phyloP scores from a whole-genome alignment of 2,329 filamentous ascomycete genomes.

The Helminthosporium solani region DNA sequence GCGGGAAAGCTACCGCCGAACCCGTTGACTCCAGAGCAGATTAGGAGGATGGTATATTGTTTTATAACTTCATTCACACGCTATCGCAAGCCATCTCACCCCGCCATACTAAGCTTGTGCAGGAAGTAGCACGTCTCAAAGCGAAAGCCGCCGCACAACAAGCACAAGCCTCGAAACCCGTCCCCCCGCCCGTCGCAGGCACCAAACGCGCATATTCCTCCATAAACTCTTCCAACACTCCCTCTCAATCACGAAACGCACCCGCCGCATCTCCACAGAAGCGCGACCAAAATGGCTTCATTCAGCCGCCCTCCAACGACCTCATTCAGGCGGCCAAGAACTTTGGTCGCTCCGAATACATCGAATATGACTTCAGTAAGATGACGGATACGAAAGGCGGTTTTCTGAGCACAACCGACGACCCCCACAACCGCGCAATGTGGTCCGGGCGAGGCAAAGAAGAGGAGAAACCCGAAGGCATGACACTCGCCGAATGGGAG shows the following conservation, averaged over 20 bases:
- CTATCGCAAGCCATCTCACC: background rate
- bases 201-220: conserved; percentile 72
- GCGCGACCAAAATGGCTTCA: conserved; percentile 40
- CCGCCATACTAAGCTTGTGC: conserved; percentile 1
- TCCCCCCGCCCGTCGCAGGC: conserved; percentile 46
- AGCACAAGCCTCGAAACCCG: conserved; percentile 23
- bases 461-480: conserved; percentile 75
- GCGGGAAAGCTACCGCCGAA: conserved; percentile 46
- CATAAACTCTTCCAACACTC: conserved; percentile 58
- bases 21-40: conserved; percentile 61
- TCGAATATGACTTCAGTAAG: conserved; percentile 96
- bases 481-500: conserved; percentile 93
- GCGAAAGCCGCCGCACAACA: conserved; percentile 76
- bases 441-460: conserved; percentile 43
- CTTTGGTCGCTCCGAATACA: conserved; percentile 75
- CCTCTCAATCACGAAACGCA: conserved; percentile 59
- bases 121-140: conserved; percentile 86
- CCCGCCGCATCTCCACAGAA: conserved; percentile 57
- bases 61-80: too few species aligned
- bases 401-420: conserved; percentile 86
- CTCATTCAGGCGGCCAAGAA: conserved; percentile 76
- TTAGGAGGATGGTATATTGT: conserved; percentile 58
- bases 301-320: conserved; percentile 44
- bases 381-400: conserved; percentile 98
- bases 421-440: conserved; percentile 82